Evolutionary conservation across 73 alveolate species (phyloP), one percentile per base, ranked within the genome.

Genomic region (Diophrys appendiculata): DNA sequence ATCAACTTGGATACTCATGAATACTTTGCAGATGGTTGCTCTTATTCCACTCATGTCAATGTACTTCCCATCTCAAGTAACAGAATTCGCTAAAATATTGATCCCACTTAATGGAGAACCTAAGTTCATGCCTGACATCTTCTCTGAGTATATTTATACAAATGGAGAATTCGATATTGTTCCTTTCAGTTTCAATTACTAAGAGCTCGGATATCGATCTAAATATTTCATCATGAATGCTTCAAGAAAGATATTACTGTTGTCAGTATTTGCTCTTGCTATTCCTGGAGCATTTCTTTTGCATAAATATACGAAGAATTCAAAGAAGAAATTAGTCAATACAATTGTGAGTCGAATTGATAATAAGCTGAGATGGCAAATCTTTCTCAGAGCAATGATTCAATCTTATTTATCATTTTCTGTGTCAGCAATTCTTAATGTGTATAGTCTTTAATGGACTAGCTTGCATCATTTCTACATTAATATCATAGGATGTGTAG

Each of bases 101-200:
- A 67, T 67, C 34, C 68, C 34, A 2, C 78, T 70, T 1, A 18
- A 70, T 30, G 78, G 78, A 70, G 78, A 70, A 34, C 78, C 78
- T 3, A 32, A 29, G n/a, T 1, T 24, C 30, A 33, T 70, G 22
- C 78, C 78, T 1, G 34, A 70, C 34, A 27, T 70, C 18, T 70
- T 31, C n/a, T 64, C 18, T 33, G 29, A 14, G 33, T 70, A 24
- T 33, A 33, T 33, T 3, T 26, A 70, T 3, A 22, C 78, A 5
- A 11, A n/a, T n/a, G n/a, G n/a, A n/a, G n/a, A n/a, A n/a, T n/a
- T n/a, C n/a, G n/a, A n/a, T n/a, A n/a, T n/a, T n/a, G n/a, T n/a
- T n/a, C n/a, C n/a, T n/a, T n/a, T n/a, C n/a, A n/a, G n/a, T n/a
- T n/a, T n/a, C n/a, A n/a, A n/a, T n/a, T n/a, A n/a, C n/a, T n/a